Conservation (phyloP, 371 early-diverging fungal species). For the Actinomucor elegans region DNA sequence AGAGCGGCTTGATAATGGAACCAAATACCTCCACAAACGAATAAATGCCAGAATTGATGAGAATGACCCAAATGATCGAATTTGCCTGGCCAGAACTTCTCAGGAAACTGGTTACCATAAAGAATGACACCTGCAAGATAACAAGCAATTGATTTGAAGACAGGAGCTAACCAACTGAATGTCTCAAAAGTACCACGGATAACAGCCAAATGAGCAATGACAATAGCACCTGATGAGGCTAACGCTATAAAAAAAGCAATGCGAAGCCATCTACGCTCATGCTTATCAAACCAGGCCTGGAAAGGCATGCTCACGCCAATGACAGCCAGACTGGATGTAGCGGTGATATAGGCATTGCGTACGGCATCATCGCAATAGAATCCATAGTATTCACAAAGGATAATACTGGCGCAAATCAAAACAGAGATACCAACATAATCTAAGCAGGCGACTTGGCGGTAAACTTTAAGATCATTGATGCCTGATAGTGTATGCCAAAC, state of each 20-base stretch:
- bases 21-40: constrained; percentile 71
- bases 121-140: constrained; percentile 49
- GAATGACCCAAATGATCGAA: constrained; percentile 76
- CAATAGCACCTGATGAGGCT: constrained; percentile 65
- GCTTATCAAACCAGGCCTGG: constrained; percentile 48
- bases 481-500: constrained; percentile 73
- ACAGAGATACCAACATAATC: constrained; percentile 86
- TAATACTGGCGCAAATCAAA: constrained; percentile 66
- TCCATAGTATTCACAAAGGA: constrained; percentile 66
- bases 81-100: constrained; percentile 70
- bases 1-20: constrained; percentile 64
- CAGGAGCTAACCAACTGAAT: constrained; percentile 43
- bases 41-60: constrained; percentile 82
- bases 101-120: constrained; percentile 75
- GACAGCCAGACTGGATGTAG: constrained; percentile 47
- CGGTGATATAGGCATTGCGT: constrained; percentile 63
- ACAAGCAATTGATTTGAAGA: constrained; percentile 40
- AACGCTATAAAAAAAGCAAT: constrained; percentile 54
- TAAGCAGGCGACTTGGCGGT: constrained; percentile 58
- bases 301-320: constrained; percentile 49
- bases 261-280: constrained; percentile 45
- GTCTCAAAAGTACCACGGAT: constrained; percentile 57
- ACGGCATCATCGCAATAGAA: constrained; percentile 72
- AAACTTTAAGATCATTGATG: constrained; percentile 66
- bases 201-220: constrained; percentile 56